A percentile compares a stretch with the other conserved stretches of the same genome.
Evolutionary conservation across 2,329 filamentous ascomycete genomes (phyloP).

Genomic region (Didymella lethalis): DNA sequence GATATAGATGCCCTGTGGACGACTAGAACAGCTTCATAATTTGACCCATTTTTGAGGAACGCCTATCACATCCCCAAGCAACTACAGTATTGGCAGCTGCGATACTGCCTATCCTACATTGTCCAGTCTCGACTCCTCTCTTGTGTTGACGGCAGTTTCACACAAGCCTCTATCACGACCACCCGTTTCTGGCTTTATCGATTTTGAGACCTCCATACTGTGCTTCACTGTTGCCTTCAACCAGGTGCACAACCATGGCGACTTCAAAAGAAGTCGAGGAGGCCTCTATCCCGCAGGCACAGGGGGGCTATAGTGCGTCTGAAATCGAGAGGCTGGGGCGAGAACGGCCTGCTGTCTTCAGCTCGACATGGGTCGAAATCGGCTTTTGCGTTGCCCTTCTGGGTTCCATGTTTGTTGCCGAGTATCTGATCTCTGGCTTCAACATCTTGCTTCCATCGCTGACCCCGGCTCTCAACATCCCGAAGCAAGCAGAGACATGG

Average conservation of each 20-base stretch:
- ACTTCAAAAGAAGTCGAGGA: slow-evolving; percentile 26
- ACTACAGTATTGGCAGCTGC: slow-evolving; percentile 5
- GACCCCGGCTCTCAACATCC: slow-evolving; percentile 68
- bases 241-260: slow-evolving; percentile 1
- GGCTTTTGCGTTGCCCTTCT: slow-evolving; percentile 69
- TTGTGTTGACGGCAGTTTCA: background rate
- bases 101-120: background rate
- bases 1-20: slow-evolving; percentile 23
- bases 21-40: background rate
- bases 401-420: slow-evolving; percentile 70
- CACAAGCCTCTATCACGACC: background rate
- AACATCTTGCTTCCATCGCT: slow-evolving; percentile 72
- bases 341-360: slow-evolving; percentile 66
- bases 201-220: background rate
- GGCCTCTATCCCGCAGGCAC: slow-evolving; percentile 12
- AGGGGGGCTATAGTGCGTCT: slow-evolving; percentile 33
- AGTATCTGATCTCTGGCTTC: slow-evolving; percentile 82
- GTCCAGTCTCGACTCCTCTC: background rate
- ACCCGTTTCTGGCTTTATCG: slow-evolving; percentile 1
- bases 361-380: slow-evolving; percentile 62
- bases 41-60: background rate
- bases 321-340: slow-evolving; percentile 68
- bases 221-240: background rate
- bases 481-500: slow-evolving; percentile 65
- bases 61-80: slow-evolving; percentile 1